Conservation (phyloP, 805 yeast species). For the Kuraishia borneana region DNA sequence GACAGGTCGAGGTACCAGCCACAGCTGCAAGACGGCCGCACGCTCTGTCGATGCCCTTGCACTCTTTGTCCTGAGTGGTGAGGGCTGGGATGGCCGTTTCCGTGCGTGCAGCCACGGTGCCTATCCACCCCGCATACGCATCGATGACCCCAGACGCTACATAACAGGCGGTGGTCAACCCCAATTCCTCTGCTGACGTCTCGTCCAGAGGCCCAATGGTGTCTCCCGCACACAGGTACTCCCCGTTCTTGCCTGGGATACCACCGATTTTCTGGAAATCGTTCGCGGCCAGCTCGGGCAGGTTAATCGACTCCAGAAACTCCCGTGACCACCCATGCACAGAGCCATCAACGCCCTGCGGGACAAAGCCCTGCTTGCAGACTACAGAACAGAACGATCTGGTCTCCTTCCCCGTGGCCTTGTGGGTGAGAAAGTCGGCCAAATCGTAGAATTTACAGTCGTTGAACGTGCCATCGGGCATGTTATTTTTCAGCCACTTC, state of each 20-base stretch:
- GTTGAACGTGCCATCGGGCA: conserved; percentile 44
- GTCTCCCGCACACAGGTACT: conserved; percentile 81
- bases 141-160: conserved; percentile 97
- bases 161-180: conserved; percentile 65
- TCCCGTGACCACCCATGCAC: conserved; percentile 83
- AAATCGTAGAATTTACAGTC: conserved; percentile 79
- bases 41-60: conserved; percentile 43
- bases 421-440: conserved; percentile 84
- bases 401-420: conserved; percentile 80
- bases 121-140: conserved; percentile 98
- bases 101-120: conserved; percentile 89
- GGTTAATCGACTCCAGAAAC: conserved; percentile 55
- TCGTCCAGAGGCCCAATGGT: conserved; percentile 63
- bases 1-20: conserved; percentile 98
- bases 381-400: conserved; percentile 85
- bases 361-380: conserved; percentile 93
- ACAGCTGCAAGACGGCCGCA: conserved; percentile 92
- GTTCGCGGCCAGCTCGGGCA: conserved; percentile 69
- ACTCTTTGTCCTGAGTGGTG: conserved; percentile 34
- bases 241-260: conserved; percentile 59
- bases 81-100: conserved; percentile 43
- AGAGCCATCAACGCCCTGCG: conserved; percentile 83
- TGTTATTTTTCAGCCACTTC: conserved; percentile 86
- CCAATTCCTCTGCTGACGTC: conserved; percentile 70
- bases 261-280: conserved; percentile 80